Evolutionary conservation across 2,329 filamentous ascomycete genomes (phyloP).

Genomic region (Ramularia endophylla): DNA sequence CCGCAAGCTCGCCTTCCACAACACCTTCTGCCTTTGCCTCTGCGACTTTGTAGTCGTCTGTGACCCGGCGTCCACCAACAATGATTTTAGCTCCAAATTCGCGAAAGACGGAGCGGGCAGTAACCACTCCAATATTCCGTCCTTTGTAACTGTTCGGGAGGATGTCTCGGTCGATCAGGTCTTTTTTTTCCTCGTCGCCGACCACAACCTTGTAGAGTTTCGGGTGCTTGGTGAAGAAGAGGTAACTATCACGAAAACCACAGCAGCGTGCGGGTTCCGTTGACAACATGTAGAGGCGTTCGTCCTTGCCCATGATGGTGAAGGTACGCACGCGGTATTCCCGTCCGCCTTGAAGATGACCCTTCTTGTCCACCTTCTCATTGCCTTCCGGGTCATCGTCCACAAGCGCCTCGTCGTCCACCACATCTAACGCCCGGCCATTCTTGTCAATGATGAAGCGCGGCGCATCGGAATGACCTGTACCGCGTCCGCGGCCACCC

Average conservation of each 20-base stretch:
- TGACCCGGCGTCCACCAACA: slow-evolving; percentile 78
- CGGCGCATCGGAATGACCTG: slow-evolving; percentile 67
- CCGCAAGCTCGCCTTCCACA: slow-evolving; percentile 82
- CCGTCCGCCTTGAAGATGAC: slow-evolving; percentile 72
- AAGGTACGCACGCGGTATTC: slow-evolving; percentile 97
- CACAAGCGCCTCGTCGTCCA: slow-evolving; percentile 84
- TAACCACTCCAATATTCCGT: slow-evolving; percentile 92
- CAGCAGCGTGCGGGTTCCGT: slow-evolving; percentile 96
- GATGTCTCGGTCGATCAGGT: slow-evolving; percentile 90
- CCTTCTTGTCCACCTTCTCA: slow-evolving; percentile 85
- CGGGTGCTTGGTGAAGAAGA: slow-evolving; percentile 98
- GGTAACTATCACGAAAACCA: slow-evolving; percentile 94
- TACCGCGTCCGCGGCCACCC: slow-evolving; percentile 66
- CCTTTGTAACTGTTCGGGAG: slow-evolving; percentile 99
- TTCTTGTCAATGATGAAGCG: slow-evolving; percentile 89
- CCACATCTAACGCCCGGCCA: slow-evolving; percentile 83
- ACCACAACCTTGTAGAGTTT: slow-evolving; percentile 98
- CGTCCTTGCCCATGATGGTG: slow-evolving; percentile 74
- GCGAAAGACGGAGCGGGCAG: slow-evolving; percentile 90
- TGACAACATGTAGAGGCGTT: slow-evolving; percentile 94
- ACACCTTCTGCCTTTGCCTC: slow-evolving; percentile 70
- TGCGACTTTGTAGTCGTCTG: slow-evolving; percentile 82
- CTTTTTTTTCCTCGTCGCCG: slow-evolving; percentile 92
- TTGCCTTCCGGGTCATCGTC: slow-evolving; percentile 85
- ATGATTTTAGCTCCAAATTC: slow-evolving; percentile 95